Percentiles rank a stretch among this genome's conserved stretches.
These are phyloP conservation scores for Sordariomycetes sp. DNA, from an alignment of 2,329 filamentous ascomycete genomes.

Conservation along the genomic window DNA sequence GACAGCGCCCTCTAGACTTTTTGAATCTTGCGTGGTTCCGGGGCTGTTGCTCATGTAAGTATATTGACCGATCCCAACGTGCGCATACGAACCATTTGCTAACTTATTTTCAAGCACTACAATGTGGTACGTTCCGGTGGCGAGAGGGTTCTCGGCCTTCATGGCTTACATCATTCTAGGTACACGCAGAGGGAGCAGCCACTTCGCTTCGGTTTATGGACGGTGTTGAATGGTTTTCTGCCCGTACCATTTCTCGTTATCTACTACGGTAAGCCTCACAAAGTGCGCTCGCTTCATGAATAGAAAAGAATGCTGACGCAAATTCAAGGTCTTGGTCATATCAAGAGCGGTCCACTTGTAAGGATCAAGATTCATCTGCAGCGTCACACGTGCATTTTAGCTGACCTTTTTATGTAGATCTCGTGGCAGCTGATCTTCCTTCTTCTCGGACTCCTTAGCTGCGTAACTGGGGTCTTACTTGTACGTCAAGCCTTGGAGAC, in stretches of 20 bases:
- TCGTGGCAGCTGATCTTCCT: conserved; percentile 3
- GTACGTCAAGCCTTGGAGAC: neutral
- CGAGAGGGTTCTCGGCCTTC: no score
- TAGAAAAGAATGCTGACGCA: neutral
- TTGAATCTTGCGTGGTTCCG: conserved; percentile 2
- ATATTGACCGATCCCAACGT: no score
- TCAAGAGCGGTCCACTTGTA: neutral
- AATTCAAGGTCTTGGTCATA: conserved; percentile 1
- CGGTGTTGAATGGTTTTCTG: conserved; percentile 2
- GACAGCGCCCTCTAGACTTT: neutral
- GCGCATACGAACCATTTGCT: no score
- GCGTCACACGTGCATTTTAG: neutral
- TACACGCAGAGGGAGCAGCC: conserved; percentile 3
- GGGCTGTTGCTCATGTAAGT: conserved; percentile 2
- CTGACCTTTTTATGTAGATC: neutral
- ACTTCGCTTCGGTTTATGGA: conserved; percentile 2
- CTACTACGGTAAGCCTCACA: conserved; percentile 1
- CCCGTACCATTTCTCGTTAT: conserved; percentile 2
- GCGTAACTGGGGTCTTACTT: neutral
- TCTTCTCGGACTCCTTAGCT: conserved; percentile 2
- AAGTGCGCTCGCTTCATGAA: neutral
- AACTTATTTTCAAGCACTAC: conserved; percentile 1
- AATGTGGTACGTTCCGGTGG: conserved; percentile 3
- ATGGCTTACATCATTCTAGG: neutral
- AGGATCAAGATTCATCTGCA: neutral